These are phyloP conservation scores for Trichophyton equinum DNA, from an alignment of 2,329 filamentous ascomycete species.

Conservation along the genomic window DNA sequence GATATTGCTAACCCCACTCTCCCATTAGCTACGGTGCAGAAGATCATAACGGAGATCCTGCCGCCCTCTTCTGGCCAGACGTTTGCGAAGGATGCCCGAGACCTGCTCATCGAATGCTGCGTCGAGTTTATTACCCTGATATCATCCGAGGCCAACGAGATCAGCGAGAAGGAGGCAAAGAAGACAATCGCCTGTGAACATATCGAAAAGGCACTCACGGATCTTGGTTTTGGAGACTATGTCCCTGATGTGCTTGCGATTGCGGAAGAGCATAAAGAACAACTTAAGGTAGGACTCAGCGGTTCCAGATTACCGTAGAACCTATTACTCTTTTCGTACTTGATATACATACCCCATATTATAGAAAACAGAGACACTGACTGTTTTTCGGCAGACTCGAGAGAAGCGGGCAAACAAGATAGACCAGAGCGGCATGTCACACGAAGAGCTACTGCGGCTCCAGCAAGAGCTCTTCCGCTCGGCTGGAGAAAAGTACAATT, in stretches of 20 bases:
- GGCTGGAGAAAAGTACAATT: slow-evolving; percentile 60
- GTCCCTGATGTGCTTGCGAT: slow-evolving; percentile 77
- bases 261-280: slow-evolving; percentile 82
- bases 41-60: slow-evolving; percentile 90
- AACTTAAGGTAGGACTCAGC: slow-evolving; percentile 59
- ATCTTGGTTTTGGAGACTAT: slow-evolving; percentile 86
- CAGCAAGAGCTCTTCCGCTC: slow-evolving; percentile 86
- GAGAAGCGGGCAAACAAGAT: slow-evolving; percentile 98
- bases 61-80: slow-evolving; percentile 62
- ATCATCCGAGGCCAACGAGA: slow-evolving; percentile 97
- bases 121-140: slow-evolving; percentile 98
- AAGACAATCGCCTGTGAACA: slow-evolving; percentile 98
- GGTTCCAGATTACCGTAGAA: no score
- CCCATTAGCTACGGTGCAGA: slow-evolving; percentile 51
- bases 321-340: no score
- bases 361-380: neutral
- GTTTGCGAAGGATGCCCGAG: slow-evolving; percentile 89
- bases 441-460: slow-evolving; percentile 77
- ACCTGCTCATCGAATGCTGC: slow-evolving; percentile 94
- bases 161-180: slow-evolving; percentile 96
- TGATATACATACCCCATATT: neutral
- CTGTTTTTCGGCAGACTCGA: slow-evolving; percentile 49
- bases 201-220: slow-evolving; percentile 85
- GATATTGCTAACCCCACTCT: neutral
- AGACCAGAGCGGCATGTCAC: slow-evolving; percentile 79